Conservation (phyloP, 2,329 filamentous ascomycete species). For the Pseudocercospora vitis region DNA sequence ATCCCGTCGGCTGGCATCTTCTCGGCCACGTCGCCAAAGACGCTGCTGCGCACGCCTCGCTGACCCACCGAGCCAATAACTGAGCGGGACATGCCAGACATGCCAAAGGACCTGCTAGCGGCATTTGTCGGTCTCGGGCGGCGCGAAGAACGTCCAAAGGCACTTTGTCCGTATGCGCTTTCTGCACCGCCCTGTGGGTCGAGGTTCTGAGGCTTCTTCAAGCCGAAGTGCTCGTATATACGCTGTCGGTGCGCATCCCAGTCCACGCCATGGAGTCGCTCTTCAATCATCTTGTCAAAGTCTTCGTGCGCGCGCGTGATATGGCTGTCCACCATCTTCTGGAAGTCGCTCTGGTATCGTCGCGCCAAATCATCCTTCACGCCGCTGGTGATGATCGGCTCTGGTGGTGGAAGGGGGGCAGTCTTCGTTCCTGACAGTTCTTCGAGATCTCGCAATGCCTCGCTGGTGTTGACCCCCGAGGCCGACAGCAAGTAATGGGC, state of each 20-base stretch:
- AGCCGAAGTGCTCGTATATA: constrained; percentile 95
- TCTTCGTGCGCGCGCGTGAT: constrained; percentile 83
- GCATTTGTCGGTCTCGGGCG: constrained; percentile 41
- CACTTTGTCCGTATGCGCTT: constrained; percentile 35
- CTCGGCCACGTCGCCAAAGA: constrained; percentile 47
- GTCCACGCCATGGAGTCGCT: constrained; percentile 82
- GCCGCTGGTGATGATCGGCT: constrained; percentile 16
- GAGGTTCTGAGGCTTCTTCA: constrained; percentile 51
- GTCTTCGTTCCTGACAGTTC: constrained; percentile 30
- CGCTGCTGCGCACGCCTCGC: constrained; percentile 39
- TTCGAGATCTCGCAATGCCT: constrained; percentile 76
- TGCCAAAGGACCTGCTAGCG: constrained; percentile 59
- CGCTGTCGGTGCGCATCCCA: constrained; percentile 91
- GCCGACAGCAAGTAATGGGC: constrained; percentile 89
- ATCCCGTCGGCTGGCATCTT: constrained; percentile 49
- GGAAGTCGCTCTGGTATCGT: constrained; percentile 62
- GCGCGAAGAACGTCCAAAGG: constrained; percentile 55
- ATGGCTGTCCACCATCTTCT: constrained; percentile 41
- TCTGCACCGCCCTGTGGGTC: constrained; percentile 37
- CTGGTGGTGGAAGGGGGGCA: constrained; percentile 11
- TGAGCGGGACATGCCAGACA: constrained; percentile 74
- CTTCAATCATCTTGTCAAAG: constrained; percentile 91
- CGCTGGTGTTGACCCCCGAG: constrained; percentile 85
- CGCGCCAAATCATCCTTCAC: constrained; percentile 36
- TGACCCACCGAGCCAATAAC: constrained; percentile 79